Base-by-base conservation (phyloP, 176 grass and related monocot species). In the Triticum monococcum region DNA sequence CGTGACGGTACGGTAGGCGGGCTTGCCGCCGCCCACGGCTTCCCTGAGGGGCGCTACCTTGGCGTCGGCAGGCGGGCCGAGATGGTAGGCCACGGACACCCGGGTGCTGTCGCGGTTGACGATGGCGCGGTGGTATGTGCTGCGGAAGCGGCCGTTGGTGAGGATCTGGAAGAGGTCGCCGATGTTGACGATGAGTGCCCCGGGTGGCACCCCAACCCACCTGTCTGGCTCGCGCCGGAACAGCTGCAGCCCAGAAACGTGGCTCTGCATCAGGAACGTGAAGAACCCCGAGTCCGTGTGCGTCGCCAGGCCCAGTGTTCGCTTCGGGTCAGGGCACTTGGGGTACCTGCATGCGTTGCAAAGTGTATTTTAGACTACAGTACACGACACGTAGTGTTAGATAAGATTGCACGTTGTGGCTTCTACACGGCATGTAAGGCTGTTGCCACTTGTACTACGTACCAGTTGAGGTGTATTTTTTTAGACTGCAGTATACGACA, bases 251-350 rank as follows among this genome's bases (percentile, higher is more conserved):
- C 97, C 97, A 2, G 92, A 90, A 0, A 96, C 81, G 11, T 90
- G 67, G 89, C 91, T 99, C 82, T 99, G 97, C 79, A 92, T 81
- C 62, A 99, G 87, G 43, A 99, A 82, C 43, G 97, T 99, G 88
- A 99, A 87, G 80, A 99, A 86, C 62, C 94, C 91, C 18, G 97
- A 99, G 87, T 99, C 97, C 3, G 97, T 99, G 90, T 99, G 97
- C 35, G 94, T 78, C 32, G 91, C 89, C 7, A 99, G 87, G 5
- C 97, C 97, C 75, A 99, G 86, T 18, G 97, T 90, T 2, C 92
- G 97, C 30, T 85, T 87, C 7, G 97, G 97, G 80, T 99, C 97
- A 14, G 97, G 97, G 89, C 97, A 99, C 23, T 74, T 75, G 7
- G 97, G 97, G 35, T 98, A 98, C 43, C 92, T 94, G 82, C 22